Conservation (phyloP, 2,329 filamentous ascomycete genomes). For the Colletotrichum zoysiae region DNA sequence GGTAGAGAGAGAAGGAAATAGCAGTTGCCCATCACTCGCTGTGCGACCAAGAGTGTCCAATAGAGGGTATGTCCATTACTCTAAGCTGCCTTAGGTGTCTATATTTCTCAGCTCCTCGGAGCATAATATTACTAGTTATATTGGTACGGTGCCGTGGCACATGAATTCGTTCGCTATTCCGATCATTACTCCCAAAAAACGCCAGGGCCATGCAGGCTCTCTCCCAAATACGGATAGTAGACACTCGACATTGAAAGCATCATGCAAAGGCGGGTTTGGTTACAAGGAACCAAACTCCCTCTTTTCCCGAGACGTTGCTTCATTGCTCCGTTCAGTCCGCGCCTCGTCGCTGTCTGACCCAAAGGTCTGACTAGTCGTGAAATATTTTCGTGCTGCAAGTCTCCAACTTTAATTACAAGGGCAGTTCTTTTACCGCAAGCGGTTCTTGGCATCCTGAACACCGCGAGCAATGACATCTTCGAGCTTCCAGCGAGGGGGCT, state of each 20-base stretch:
- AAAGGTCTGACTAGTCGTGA: constrained; percentile 15
- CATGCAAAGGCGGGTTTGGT: constrained; percentile 38
- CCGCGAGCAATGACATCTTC: constrained; percentile 83
- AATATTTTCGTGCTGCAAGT: constrained; percentile 3
- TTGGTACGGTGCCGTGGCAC: constrained; percentile 39
- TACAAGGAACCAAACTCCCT: constrained; percentile 24
- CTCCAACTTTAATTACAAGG: background rate
- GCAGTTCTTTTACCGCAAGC: constrained; percentile 68
- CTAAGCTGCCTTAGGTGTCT: constrained; percentile 39
- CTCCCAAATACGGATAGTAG: constrained; percentile 28
- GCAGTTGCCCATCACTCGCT: background rate
- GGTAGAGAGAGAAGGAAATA: background rate
- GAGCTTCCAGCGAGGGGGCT: constrained; percentile 85
- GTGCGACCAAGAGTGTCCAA: constrained; percentile 7
- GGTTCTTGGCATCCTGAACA: constrained; percentile 80
- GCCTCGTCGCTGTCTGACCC: constrained; percentile 26
- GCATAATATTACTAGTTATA: constrained; percentile 41
- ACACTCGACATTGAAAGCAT: constrained; percentile 40
- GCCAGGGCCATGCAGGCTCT: constrained; percentile 40
- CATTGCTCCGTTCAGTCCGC: constrained; percentile 27
- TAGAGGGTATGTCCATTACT: constrained; percentile 41
- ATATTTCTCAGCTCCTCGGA: constrained; percentile 38
- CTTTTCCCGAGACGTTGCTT: constrained; percentile 26
- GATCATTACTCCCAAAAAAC: constrained; percentile 38
- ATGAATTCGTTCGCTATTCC: constrained; percentile 39